These are phyloP conservation scores for Citrus trifoliata DNA, from an alignment of 345 rosid species.

Conservation along the genomic window DNA sequence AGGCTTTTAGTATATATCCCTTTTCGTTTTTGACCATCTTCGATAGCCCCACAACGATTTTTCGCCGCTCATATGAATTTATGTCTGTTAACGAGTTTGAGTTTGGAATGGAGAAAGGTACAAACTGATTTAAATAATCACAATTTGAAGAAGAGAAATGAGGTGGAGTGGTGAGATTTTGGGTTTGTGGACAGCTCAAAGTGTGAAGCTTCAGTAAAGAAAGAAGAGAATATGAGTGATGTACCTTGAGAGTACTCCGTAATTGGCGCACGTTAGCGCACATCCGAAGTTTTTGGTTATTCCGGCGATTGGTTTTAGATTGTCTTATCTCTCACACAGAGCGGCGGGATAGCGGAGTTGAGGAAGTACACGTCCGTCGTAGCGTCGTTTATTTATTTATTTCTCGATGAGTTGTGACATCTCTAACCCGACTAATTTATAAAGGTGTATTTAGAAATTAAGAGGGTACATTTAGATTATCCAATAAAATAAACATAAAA, in stretches of 20 bases:
- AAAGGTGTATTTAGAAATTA: too few species aligned
- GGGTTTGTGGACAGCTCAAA: constrained; percentile 3
- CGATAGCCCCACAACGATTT: constrained; percentile 44
- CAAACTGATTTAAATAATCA: constrained; percentile 43
- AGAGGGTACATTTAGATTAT: too few species aligned
- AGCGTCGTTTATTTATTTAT: background rate
- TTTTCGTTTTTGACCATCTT: constrained; percentile 37
- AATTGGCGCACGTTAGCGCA: constrained; percentile 29
- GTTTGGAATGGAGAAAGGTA: constrained; percentile 22
- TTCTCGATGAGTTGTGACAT: too few species aligned
- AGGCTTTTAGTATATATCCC: constrained; percentile 28
- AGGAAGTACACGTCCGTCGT: background rate
- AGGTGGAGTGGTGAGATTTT: background rate
- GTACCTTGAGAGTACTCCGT: constrained; percentile 27
- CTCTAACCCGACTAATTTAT: too few species aligned
- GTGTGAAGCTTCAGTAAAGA: background rate
- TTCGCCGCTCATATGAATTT: constrained; percentile 56
- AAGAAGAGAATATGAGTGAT: constrained; percentile 5
- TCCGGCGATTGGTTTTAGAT: constrained; percentile 1
- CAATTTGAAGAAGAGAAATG: constrained; percentile 11
- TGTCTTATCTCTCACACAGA: background rate
- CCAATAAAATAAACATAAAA: too few species aligned
- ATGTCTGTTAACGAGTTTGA: constrained; percentile 21
- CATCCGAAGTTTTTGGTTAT: constrained; percentile 13
- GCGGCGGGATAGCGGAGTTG: background rate